Conservation (phyloP, 1,139 yeast species). For the Blastobotrys elegans region DNA sequence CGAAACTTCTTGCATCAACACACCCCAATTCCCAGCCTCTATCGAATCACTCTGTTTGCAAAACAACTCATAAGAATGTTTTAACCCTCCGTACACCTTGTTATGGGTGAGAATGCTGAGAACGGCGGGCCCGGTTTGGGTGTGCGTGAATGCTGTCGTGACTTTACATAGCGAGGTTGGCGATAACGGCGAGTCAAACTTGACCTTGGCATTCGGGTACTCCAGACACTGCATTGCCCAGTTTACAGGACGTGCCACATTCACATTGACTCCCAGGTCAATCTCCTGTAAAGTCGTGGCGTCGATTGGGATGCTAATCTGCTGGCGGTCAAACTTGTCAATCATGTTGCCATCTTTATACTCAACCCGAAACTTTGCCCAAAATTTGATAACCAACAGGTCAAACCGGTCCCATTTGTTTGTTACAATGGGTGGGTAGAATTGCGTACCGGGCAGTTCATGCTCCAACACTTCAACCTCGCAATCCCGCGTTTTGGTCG, state of each 20-base stretch:
- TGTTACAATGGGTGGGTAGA: not conserved
- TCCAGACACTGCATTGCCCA: not conserved
- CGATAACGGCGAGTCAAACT: not conserved
- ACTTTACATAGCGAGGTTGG: not conserved
- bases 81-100: not conserved
- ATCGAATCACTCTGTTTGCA: not conserved
- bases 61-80: not conserved
- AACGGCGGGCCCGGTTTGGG: not conserved
- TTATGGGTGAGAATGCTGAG: not conserved
- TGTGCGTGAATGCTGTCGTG: not conserved
- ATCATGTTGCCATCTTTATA: not conserved
- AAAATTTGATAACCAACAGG: not conserved
- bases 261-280: not conserved
- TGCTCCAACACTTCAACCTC: not conserved
- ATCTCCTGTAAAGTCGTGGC: conserved; percentile 1
- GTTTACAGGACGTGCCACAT: conserved; percentile 4
- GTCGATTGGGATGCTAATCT: not conserved
- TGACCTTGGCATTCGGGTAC: not conserved
- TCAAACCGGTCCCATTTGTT: not conserved
- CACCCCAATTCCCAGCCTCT: not conserved
- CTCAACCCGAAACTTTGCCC: not conserved
- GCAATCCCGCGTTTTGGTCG: no score
- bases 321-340: not conserved
- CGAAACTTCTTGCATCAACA: conserved; percentile 5
- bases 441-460: not conserved